Percentiles rank a stretch among this genome's conserved stretches.
phyloP scores from a whole-genome alignment of 192 early-diverging fungal species.

The Backusella australiensis region DNA sequence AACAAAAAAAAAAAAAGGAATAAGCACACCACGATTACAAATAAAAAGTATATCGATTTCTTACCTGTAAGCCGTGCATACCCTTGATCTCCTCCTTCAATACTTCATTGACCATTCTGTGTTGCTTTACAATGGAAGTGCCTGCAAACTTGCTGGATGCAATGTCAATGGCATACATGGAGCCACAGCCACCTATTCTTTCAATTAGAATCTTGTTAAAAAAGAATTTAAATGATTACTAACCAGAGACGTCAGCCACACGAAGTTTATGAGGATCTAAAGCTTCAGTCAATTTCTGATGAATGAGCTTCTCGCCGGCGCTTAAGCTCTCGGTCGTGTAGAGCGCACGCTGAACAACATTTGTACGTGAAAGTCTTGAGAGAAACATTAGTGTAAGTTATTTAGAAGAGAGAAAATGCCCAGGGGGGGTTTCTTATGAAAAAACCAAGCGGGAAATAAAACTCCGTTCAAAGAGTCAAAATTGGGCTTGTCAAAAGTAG shows the following conservation, averaged over 20 bases:
- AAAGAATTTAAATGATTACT: background rate
- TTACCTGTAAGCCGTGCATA: constrained; percentile 85
- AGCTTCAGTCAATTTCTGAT: constrained; percentile 68
- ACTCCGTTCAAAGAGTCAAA: background rate
- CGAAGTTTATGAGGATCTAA: constrained; percentile 67
- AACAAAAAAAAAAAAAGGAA: background rate
- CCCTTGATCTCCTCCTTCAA: constrained; percentile 88
- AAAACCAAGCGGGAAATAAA: background rate
- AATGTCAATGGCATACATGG: constrained; percentile 95
- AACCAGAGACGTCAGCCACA: constrained; percentile 86
- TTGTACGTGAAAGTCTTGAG: background rate
- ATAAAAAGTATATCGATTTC: background rate
- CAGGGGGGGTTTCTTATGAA: background rate
- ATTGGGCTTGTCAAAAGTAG: no score
- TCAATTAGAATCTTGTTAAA: background rate
- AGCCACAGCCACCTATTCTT: constrained; percentile 88
- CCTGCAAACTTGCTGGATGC: constrained; percentile 76
- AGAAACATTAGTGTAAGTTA: background rate
- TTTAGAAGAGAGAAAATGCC: background rate
- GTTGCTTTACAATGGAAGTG: constrained; percentile 81
- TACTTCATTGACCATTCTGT: constrained; percentile 83
- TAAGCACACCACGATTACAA: background rate
- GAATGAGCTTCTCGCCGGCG: constrained; percentile 71
- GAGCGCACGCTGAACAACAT: constrained; percentile 1
- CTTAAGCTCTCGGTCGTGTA: constrained; percentile 28